phyloP scores from a whole-genome alignment of 2,329 filamentous ascomycete genomes.

The Botrytis squamosa region DNA sequence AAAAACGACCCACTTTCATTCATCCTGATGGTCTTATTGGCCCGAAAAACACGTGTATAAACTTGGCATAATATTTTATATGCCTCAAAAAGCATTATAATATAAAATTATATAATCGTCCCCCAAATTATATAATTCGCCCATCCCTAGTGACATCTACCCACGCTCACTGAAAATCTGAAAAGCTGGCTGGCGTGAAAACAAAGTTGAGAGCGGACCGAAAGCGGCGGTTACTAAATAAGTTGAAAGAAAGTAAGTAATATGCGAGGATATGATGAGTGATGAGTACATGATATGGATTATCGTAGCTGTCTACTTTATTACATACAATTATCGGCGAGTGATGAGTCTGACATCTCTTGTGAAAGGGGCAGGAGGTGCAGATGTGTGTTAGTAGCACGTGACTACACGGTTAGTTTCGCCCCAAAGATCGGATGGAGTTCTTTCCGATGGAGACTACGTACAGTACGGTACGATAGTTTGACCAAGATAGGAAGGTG shows the following conservation, averaged over 20 bases:
- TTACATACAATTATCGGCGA: background rate
- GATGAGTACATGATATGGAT: background rate
- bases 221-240: background rate
- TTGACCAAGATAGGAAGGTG: background rate
- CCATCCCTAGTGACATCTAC: too few relatives aligned
- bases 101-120: too few relatives aligned
- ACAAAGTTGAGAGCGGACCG: background rate
- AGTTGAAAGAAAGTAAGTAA: background rate
- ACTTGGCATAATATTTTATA: too few relatives aligned
- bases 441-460: background rate
- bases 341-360: too few relatives aligned
- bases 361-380: background rate
- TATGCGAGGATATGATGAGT: too few relatives aligned
- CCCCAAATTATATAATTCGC: too few relatives aligned
- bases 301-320: background rate
- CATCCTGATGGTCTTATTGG: too few relatives aligned
- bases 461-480: too few relatives aligned
- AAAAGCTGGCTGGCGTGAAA: background rate
- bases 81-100: too few relatives aligned
- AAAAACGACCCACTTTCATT: too few relatives aligned
- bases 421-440: background rate
- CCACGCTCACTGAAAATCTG: background rate
- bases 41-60: too few relatives aligned
- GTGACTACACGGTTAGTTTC: background rate
- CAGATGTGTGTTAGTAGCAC: background rate